Evolutionary conservation across 768 basidiomycete genomes (phyloP), one percentile per base, ranked within the genome.

Genomic region (Amanita molliuscula): DNA sequence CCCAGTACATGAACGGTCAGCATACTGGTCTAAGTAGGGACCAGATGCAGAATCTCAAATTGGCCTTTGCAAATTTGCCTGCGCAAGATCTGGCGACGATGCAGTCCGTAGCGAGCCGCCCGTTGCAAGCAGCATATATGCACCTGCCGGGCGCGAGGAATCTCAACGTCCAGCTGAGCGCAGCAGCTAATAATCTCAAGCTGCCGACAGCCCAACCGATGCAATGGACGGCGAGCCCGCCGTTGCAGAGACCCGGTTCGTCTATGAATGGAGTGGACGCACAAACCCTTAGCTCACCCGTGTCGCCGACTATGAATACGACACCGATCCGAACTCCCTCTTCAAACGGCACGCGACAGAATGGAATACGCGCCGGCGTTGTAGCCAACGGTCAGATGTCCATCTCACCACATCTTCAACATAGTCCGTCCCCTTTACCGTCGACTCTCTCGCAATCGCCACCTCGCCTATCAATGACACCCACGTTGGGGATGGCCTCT

Each of bases 21-120:
- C 64, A 65, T 3, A 68, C 66, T 38, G 66, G 67, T 2, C 60
- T 84, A 41, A 77, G 69, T 29, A 52, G 67, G 16, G 82, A 84
- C 53, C 81, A 83, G 56, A 66, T 83, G 61, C 79, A 81, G 60
- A 73, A 67, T 48, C 57, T 83, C 36, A 82, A 82, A 63, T 64
- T 74, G 7, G 77, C 74, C 3, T 75, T 81, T 51, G 74, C 73
- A 3, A 70, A 61, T 48, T 59, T 70, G 54, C 58, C 63, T 47
- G 64, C 61, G 15, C 69, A 67, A 52, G 75, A 74, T 38, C 56
- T 71, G 33, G 66, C 67, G 47, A 56, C 62, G 36, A 58, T 68
- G 47, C 71, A 71, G 38, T 54, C 60, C 44, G 56, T 62, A 47
- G 57, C 63, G 44, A 62, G 61, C 50, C 63, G 66, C 6, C 55